Evolutionary conservation across 306 rosid genomes (phyloP).

Genomic region (Hippophae rhamnoides): DNA sequence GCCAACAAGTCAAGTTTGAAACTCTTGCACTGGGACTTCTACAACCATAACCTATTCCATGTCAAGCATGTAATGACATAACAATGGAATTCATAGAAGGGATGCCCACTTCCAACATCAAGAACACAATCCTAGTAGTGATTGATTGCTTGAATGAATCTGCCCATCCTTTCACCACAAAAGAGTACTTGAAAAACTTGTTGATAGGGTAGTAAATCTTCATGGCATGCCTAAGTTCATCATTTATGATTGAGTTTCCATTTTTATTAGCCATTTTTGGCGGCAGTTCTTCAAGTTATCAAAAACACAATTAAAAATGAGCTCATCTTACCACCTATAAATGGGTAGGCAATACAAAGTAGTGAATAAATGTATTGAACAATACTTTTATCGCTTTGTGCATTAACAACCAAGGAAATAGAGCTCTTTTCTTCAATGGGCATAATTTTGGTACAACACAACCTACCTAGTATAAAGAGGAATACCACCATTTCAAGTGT

Average conservation of each 20-base stretch:
- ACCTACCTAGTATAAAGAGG: too few relatives aligned
- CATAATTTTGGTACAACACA: neutral
- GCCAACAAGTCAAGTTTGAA: neutral
- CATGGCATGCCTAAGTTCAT: neutral
- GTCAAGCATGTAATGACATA: neutral
- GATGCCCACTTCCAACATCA: neutral
- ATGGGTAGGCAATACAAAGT: neutral
- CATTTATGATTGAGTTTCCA: neutral
- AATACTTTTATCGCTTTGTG: neutral
- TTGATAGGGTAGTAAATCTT: neutral
- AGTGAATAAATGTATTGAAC: neutral
- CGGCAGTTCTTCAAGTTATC: too few relatives aligned
- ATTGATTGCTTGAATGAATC: neutral
- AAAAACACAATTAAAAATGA: neutral
- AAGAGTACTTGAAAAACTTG: neutral
- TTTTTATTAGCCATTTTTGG: neutral
- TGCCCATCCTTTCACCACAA: neutral
- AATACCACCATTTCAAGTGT: too few relatives aligned
- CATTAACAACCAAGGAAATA: neutral
- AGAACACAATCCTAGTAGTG: neutral
- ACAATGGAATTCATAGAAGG: neutral
- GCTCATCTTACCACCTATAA: neutral
- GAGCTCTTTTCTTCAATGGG: constrained; percentile 1
- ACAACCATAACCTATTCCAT: neutral
- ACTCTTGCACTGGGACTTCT: neutral